Evolutionary conservation across 139 green algal genomes (phyloP), one percentile per base, ranked within the genome.

Genomic region (Mesotaenium endlicherianum): DNA sequence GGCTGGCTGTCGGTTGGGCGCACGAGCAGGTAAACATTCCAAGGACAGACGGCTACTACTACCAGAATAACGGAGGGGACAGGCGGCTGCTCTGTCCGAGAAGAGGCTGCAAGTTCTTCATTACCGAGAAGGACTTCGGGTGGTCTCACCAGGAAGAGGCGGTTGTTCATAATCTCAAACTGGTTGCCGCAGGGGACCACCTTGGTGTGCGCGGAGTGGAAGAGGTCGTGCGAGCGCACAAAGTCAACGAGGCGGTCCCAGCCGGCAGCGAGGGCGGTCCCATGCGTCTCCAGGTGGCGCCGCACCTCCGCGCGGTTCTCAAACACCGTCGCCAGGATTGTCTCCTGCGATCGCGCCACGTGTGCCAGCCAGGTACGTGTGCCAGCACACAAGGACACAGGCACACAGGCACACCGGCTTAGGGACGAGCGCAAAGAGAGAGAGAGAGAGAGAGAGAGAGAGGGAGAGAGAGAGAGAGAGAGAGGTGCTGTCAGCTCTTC

Each of bases 161-260:
- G 50, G 16, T 42, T 50, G 57, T 81, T 75, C 5, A 95, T 40
- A 14, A 97, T 80, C 91, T 98, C 95, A 81, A 98, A 97, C 84
- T 95, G 91, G 85, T 97, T 98, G 70, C 94, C 95, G 77, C 95
- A 98, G 39, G 87, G 83, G 36, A 95, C 88, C 14, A 92, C 79
- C 77, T 92, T 89, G 77, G 81, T 67, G 42, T 93, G 87, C 49
- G 79, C 47, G 71, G 71, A 82, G 31, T 82, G 75, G 86, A 98
- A 98, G 4, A 92, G 91, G 85, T 97, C 90, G 30, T 89, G 64
- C 44, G 84, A 92, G n/a, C 83, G 47, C 34, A 97, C 90, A 83
- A 96, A 98, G 85, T 96, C 89, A 0, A 98, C 88, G 87, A 97
- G 92, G 68, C 90, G 91, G 87, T 97, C 94, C 94, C 95, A 98